Conservation (phyloP, 2,329 filamentous ascomycete species). For the Colletotrichum simmondsii region DNA sequence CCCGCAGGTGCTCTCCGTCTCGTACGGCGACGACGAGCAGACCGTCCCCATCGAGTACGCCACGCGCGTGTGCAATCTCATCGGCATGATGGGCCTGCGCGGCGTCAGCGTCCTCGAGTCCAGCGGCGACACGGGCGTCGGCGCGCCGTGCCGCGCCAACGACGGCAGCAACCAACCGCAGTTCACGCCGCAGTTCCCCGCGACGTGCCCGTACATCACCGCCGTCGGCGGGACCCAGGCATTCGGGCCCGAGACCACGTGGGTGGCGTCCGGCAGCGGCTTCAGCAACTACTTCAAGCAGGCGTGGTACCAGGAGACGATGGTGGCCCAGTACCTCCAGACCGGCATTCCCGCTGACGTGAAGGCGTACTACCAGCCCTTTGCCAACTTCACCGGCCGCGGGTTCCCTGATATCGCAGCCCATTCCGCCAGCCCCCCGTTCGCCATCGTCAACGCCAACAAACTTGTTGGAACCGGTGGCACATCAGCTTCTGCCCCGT, state of each 20-base stretch:
- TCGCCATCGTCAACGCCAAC: slow-evolving; percentile 42
- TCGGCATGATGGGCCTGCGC: slow-evolving; percentile 71
- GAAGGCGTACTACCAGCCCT: slow-evolving; percentile 60
- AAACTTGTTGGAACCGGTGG: slow-evolving; percentile 36
- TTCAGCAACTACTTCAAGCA: slow-evolving; percentile 60
- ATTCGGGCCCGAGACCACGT: slow-evolving; percentile 61
- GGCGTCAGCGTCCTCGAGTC: slow-evolving; percentile 72
- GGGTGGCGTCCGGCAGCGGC: slow-evolving; percentile 63
- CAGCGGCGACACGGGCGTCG: slow-evolving; percentile 69
- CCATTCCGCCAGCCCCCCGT: slow-evolving; percentile 51
- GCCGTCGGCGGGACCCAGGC: slow-evolving; percentile 65
- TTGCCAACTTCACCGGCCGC: slow-evolving; percentile 60
- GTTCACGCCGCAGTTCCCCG: slow-evolving; percentile 39
- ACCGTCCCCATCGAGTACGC: slow-evolving; percentile 69
- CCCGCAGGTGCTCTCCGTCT: slow-evolving; percentile 71
- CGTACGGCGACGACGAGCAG: slow-evolving; percentile 76
- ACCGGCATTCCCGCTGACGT: slow-evolving; percentile 42
- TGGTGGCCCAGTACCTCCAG: slow-evolving; percentile 56
- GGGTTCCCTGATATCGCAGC: slow-evolving; percentile 72
- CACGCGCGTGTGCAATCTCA: slow-evolving; percentile 66
- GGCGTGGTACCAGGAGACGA: slow-evolving; percentile 57
- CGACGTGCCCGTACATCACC: slow-evolving; percentile 65
- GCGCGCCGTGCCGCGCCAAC: slow-evolving; percentile 62
- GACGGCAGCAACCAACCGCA: slow-evolving; percentile 51
- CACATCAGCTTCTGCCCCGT: slow-evolving; percentile 67